phyloP scores from a whole-genome alignment of 73 alveolate species.

The Paramecium sonneborni region DNA sequence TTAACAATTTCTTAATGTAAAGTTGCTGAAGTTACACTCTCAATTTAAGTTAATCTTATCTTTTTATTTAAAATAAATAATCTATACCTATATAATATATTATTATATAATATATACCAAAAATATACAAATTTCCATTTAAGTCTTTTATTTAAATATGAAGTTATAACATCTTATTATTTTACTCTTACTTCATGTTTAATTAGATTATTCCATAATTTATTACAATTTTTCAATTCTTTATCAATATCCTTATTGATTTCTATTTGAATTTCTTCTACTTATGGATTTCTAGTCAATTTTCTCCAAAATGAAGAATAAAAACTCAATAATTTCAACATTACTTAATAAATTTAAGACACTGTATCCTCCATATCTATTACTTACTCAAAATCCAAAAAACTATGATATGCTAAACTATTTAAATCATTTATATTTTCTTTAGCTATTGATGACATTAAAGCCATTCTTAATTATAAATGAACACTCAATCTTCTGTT shows the following conservation, averaged over 20 bases:
- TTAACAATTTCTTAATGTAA: not conserved
- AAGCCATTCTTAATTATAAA: not conserved
- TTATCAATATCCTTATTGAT: not conserved
- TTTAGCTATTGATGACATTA: not conserved
- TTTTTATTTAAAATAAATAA: not conserved
- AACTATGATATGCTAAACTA: not conserved
- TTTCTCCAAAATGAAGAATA: not conserved
- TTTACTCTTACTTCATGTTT: not conserved
- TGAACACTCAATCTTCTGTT: not conserved
- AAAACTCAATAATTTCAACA: not conserved
- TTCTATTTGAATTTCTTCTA: not conserved
- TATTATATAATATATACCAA: not conserved
- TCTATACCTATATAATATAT: not conserved
- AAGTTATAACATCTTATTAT: not conserved
- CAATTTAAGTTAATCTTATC: not conserved
- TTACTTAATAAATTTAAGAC: not conserved
- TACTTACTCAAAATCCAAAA: not conserved
- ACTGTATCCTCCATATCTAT: not conserved
- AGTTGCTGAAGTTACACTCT: not conserved
- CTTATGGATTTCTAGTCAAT: not conserved
- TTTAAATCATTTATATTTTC: not conserved
- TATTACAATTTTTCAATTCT: not conserved
- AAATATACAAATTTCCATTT: slow-evolving; percentile 3
- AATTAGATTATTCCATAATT: not conserved
- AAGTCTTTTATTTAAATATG: not conserved